Evolutionary conservation across 2,329 filamentous ascomycete genomes (phyloP).

Genomic region (Talaromyces albobiverticillius): DNA sequence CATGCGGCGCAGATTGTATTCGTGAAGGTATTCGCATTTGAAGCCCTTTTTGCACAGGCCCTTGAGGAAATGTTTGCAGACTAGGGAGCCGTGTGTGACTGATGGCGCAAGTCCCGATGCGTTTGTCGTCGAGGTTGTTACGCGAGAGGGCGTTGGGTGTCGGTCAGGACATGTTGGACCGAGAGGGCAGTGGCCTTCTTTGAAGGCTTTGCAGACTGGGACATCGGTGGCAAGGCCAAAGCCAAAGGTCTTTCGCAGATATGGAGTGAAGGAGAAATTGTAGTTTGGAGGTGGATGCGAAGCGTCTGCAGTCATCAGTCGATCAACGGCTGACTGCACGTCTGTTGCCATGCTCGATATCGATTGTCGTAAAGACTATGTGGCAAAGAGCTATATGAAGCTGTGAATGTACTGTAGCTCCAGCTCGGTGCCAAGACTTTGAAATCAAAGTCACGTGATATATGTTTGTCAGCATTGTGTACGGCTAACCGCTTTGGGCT

Average conservation of each 20-base stretch:
- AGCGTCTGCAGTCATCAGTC: conserved; percentile 34
- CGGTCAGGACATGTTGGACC: conserved; percentile 83
- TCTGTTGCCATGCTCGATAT: conserved; percentile 33
- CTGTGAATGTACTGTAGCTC: too few relatives aligned
- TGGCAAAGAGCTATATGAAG: too few relatives aligned
- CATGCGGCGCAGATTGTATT: conserved; percentile 98
- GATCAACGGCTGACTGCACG: conserved; percentile 29
- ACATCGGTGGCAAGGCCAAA: conserved; percentile 77
- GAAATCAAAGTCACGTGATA: too few relatives aligned
- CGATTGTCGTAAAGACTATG: too few relatives aligned
- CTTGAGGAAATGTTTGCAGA: conserved; percentile 98
- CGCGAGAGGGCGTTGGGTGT: conserved; percentile 56
- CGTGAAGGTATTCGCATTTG: conserved; percentile 94
- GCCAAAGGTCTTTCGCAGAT: conserved; percentile 77
- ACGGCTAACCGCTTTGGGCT: too few relatives aligned
- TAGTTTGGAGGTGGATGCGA: conserved; percentile 34
- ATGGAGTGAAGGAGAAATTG: conserved; percentile 83
- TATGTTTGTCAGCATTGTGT: too few relatives aligned
- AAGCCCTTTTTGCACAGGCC: conserved; percentile 97
- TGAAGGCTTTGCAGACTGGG: conserved; percentile 81
- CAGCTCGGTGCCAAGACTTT: too few relatives aligned
- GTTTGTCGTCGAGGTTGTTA: conserved; percentile 44
- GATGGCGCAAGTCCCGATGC: conserved; percentile 39
- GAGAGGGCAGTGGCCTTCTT: conserved; percentile 80
- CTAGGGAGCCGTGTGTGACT: conserved; percentile 57